These are phyloP conservation scores for Aspergillus sp. DNA, from an alignment of 2,329 filamentous ascomycete genomes.

Conservation along the genomic window DNA sequence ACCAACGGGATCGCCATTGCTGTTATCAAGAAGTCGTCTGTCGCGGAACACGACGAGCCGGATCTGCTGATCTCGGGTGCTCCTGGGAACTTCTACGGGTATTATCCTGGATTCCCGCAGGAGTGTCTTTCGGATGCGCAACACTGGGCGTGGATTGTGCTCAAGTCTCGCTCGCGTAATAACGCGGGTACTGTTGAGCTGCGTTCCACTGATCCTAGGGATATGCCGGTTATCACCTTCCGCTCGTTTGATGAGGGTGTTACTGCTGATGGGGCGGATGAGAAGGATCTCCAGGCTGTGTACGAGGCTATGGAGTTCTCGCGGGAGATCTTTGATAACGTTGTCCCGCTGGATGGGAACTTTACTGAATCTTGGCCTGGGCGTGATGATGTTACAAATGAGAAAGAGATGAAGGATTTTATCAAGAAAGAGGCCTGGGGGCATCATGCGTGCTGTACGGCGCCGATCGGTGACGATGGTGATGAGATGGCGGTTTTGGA, in stretches of 20 bases:
- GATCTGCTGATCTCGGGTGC: constrained; percentile 58
- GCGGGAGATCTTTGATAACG: constrained; percentile 46
- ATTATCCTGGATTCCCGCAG: constrained; percentile 44
- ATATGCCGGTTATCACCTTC: constrained; percentile 63
- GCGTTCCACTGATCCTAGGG: constrained; percentile 60
- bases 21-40: constrained; percentile 38
- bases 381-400: constrained; percentile 35
- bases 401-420: constrained; percentile 49
- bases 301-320: constrained; percentile 57
- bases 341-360: constrained; percentile 29
- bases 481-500: constrained; percentile 59
- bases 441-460: constrained; percentile 59
- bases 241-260: constrained; percentile 53
- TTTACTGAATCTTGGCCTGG: constrained; percentile 48
- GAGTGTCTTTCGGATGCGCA: constrained; percentile 36
- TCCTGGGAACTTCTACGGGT: constrained; percentile 57
- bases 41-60: constrained; percentile 44
- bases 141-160: constrained; percentile 50
- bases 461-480: constrained; percentile 54
- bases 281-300: constrained; percentile 54
- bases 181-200: constrained; percentile 62
- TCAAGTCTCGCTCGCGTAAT: constrained; percentile 66
- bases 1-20: constrained; percentile 57
- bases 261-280: constrained; percentile 31
- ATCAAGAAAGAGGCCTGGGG: constrained; percentile 55